Conservation (phyloP, 495 filamentous ascomycete genomes). For the Venustampulla echinocandica region DNA sequence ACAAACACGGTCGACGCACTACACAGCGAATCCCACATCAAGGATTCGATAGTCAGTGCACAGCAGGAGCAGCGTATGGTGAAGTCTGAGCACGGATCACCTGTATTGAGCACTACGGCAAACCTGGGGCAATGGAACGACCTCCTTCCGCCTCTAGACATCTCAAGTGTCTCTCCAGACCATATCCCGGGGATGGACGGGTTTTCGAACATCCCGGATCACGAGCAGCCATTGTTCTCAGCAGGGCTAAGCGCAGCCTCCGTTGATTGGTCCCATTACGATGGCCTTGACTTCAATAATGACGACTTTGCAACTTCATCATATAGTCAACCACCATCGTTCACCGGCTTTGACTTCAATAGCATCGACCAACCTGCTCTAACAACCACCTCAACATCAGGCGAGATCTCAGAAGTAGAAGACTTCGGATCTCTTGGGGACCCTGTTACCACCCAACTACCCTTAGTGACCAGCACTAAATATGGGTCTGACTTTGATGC, state of each 20-base stretch:
- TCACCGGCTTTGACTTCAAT: conserved; percentile 55
- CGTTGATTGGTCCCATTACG: conserved; percentile 69
- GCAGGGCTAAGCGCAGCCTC: conserved; percentile 51
- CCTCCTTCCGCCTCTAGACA: conserved; percentile 58
- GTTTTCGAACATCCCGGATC: conserved; percentile 42
- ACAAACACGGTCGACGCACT: conserved; percentile 29
- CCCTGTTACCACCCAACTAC: conserved; percentile 4
- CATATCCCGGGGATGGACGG: conserved; percentile 45
- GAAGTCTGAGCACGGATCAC: conserved; percentile 66
- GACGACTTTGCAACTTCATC: conserved; percentile 49
- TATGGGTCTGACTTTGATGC: conserved; percentile 24
- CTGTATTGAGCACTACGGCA: conserved; percentile 45
- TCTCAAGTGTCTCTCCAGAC: conserved; percentile 39
- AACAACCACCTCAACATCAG: conserved; percentile 59
- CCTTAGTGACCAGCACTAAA: conserved; percentile 12
- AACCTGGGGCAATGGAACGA: conserved; percentile 51
- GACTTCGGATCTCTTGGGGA: conserved; percentile 32
- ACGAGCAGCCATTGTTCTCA: conserved; percentile 58
- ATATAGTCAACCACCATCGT: conserved; percentile 63
- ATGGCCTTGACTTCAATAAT: conserved; percentile 47
- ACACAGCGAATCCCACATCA: conserved; percentile 32
- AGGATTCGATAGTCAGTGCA: conserved; percentile 36
- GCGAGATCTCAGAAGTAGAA: conserved; percentile 67
- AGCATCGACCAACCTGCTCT: conserved; percentile 46
- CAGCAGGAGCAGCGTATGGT: conserved; percentile 44